Conservation (phyloP, 2,329 filamentous ascomycete species). For the Paecilomyces niveus region DNA sequence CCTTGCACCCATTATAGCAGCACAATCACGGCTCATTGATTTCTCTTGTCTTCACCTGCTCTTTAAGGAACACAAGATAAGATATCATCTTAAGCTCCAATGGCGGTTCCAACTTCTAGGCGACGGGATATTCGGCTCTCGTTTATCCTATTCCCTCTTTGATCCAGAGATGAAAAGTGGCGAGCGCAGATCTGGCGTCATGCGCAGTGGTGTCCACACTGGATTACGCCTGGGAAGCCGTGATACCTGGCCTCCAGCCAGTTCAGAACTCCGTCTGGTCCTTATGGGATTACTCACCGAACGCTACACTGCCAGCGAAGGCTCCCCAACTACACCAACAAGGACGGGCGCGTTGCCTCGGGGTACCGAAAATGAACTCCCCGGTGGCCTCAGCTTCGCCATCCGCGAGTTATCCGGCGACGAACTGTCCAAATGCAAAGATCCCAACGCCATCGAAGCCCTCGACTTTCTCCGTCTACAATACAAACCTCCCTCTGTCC, state of each 20-base stretch:
- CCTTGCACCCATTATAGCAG: conserved; percentile 64
- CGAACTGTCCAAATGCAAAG: conserved; percentile 76
- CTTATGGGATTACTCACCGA: conserved; percentile 80
- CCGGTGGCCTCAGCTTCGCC: conserved; percentile 70
- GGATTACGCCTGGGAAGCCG: conserved; percentile 76
- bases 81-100: conserved; percentile 66
- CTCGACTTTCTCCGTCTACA: conserved; percentile 88
- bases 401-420: conserved; percentile 71
- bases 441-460: conserved; percentile 75
- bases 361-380: conserved; percentile 39
- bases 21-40: conserved; percentile 72
- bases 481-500: conserved; percentile 67
- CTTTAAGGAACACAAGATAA: conserved; percentile 65
- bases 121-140: conserved; percentile 74
- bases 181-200: conserved; percentile 62
- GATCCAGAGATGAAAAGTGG: conserved; percentile 73
- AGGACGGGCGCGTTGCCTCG: background rate
- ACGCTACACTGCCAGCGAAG: conserved; percentile 48
- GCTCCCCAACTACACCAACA: conserved; percentile 6
- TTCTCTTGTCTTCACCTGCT: conserved; percentile 68
- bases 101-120: conserved; percentile 76
- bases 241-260: conserved; percentile 85
- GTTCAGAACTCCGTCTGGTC: conserved; percentile 82
- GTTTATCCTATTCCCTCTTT: conserved; percentile 76
- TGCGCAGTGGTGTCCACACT: conserved; percentile 64